Percentiles rank a stretch among this genome's conserved stretches.
These are phyloP conservation scores for Gnomoniopsis sp. DNA, from an alignment of 2,329 filamentous ascomycete genomes.

Conservation along the genomic window DNA sequence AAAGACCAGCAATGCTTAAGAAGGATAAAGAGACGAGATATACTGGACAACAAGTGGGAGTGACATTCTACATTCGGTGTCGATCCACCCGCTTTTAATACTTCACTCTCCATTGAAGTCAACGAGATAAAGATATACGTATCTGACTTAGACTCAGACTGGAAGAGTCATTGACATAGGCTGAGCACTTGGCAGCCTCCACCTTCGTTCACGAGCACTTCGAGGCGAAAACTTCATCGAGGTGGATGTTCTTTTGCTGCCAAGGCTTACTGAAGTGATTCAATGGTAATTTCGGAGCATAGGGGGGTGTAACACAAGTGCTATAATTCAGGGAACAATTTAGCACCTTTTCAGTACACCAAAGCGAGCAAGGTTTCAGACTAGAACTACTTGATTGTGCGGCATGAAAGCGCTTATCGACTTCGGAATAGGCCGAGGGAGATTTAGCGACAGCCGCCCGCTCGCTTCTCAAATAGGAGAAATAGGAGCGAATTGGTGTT, in stretches of 20 bases:
- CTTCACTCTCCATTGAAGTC: not conserved
- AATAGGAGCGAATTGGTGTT: no score
- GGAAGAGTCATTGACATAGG: not conserved
- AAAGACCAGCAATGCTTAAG: not conserved
- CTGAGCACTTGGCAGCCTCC: not conserved
- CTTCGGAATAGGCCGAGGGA: no score
- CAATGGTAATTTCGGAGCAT: no score
- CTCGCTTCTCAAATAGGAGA: no score
- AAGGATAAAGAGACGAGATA: not conserved
- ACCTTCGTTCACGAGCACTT: not conserved
- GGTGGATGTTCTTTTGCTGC: not conserved
- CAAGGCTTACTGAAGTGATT: no score
- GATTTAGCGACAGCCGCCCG: no score
- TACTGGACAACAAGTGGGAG: not conserved
- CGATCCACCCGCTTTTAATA: not conserved
- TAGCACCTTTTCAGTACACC: no score
- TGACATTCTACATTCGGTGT: not conserved
- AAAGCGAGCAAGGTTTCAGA: no score
- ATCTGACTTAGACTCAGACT: not conserved
- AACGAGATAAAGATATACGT: not conserved
- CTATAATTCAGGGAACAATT: no score
- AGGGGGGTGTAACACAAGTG: no score
- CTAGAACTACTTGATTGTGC: no score
- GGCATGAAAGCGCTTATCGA: no score
- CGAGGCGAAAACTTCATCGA: not conserved